Base-by-base conservation (phyloP, 140 eudicot species). In the Ambrosia hybrid region DNA sequence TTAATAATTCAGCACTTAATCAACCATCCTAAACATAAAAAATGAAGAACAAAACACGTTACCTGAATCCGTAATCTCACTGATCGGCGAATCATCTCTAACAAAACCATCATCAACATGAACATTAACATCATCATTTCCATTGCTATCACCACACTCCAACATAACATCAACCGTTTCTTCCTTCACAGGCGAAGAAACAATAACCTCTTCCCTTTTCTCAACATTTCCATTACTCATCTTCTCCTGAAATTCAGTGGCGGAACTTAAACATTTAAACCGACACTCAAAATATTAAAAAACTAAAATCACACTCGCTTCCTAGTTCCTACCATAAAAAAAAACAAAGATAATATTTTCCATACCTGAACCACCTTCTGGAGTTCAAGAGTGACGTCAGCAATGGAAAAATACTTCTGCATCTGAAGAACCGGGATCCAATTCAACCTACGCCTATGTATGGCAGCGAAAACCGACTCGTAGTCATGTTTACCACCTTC, bases 351-450 rank as follows among this genome's bases (percentile, higher is more conserved):
- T 21, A 21, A 21, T 21, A 21, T 21, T 21, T 21, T 21, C 30
- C 30, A 21, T 21, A 21, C 70, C 58, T 58, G 84, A 5, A 80
- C 85, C 5, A 82, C 96, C 17, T 73, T 80, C 6, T 82, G 69
- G 0, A 95, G 92, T 90, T 91, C 97, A 4, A 37, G 67, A n/a
- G 83, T 70, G 9, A 95, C 96, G 56, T 95, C 97, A 1, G 92
- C 86, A 26, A 95, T 95, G 9, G 99, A 83, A 65, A 68, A 95
- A 63, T 81, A 95, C 77, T 91, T 91, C 84, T 91, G 96, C 99
- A 88, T 91, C 91, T 95, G 97, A 13, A 95, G 82, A 39, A 91
- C 83, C 71, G 95, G 97, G 83, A 95, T 91, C 99, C 97, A 95
- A n/a, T 91, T 91, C 78, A 88, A 9, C 56, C 99, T 70, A 39